phyloP scores from a whole-genome alignment of 2,329 filamentous ascomycete genomes.

The Leptographium wingfieldii region DNA sequence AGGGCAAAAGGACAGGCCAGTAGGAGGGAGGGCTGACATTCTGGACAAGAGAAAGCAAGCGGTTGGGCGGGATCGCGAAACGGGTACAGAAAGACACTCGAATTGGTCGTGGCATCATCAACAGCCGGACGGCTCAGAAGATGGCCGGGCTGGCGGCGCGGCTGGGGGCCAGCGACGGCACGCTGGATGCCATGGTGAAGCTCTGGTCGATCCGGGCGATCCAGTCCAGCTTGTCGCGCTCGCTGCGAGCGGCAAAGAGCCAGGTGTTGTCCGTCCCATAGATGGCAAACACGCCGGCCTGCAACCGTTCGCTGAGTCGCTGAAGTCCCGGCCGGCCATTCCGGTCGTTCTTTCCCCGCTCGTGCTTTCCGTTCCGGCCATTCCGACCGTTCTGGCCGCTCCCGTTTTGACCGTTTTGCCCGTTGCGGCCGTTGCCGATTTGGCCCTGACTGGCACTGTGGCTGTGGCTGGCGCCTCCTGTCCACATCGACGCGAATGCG shows the following conservation, averaged over 20 bases:
- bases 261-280: conserved; percentile 93
- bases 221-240: conserved; percentile 93
- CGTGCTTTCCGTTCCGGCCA: neutral
- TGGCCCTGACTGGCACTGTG: neutral
- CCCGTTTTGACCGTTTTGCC: neutral
- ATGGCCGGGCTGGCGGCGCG: conserved; percentile 23
- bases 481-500: conserved; percentile 39
- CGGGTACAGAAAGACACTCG: neutral
- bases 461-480: conserved; percentile 27
- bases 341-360: neutral
- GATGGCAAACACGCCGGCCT: conserved; percentile 76
- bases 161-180: conserved; percentile 31
- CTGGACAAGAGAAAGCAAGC: neutral
- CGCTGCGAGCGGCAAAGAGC: conserved; percentile 79
- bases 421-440: neutral
- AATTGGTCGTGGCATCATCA: neutral
- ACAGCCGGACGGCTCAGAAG: neutral
- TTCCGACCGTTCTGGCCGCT: neutral
- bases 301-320: conserved; percentile 43
- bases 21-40: neutral
- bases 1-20: no score
- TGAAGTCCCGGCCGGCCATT: conserved; percentile 32
- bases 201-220: conserved; percentile 89
- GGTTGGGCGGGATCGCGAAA: neutral
- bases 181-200: conserved; percentile 20